Conservation (phyloP, 768 basidiomycete genomes). For the Rickenella mellea region DNA sequence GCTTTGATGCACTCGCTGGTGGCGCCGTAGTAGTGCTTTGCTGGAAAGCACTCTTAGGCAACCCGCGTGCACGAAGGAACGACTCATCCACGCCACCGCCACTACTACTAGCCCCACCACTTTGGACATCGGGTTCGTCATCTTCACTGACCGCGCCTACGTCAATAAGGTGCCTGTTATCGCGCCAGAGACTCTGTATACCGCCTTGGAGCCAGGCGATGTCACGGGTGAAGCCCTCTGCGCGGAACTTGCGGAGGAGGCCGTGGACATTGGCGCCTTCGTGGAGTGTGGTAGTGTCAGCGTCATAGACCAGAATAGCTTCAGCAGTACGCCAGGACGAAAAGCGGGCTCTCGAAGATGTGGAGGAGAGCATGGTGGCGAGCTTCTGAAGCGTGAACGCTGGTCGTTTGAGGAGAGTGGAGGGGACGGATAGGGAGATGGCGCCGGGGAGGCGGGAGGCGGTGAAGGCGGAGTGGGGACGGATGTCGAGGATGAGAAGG, state of each 20-base stretch:
- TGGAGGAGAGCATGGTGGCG: constrained; percentile 67
- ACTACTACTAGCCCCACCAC: constrained; percentile 6
- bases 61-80: constrained; percentile 15
- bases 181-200: constrained; percentile 59
- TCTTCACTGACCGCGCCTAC: constrained; percentile 35
- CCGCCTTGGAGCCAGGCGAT: constrained; percentile 80
- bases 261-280: constrained; percentile 64
- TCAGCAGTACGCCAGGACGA: constrained; percentile 44
- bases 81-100: neutral
- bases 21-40: constrained; percentile 14
- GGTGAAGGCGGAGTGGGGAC: constrained; percentile 69
- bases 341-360: constrained; percentile 48
- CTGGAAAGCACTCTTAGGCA: constrained; percentile 28
- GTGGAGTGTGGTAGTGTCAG: constrained; percentile 53
- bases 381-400: constrained; percentile 74
- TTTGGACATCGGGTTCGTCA: constrained; percentile 30
- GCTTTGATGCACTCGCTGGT: constrained; percentile 19
- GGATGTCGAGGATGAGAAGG: constrained; percentile 77
- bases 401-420: constrained; percentile 88
- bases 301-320: constrained; percentile 78
- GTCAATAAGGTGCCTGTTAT: constrained; percentile 43
- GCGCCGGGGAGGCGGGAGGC: constrained; percentile 57
- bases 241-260: constrained; percentile 66
- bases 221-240: constrained; percentile 51
- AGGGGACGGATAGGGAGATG: constrained; percentile 84